Conservation (phyloP, 2,329 filamentous ascomycete genomes). For the Colletotrichum tanaceti region DNA sequence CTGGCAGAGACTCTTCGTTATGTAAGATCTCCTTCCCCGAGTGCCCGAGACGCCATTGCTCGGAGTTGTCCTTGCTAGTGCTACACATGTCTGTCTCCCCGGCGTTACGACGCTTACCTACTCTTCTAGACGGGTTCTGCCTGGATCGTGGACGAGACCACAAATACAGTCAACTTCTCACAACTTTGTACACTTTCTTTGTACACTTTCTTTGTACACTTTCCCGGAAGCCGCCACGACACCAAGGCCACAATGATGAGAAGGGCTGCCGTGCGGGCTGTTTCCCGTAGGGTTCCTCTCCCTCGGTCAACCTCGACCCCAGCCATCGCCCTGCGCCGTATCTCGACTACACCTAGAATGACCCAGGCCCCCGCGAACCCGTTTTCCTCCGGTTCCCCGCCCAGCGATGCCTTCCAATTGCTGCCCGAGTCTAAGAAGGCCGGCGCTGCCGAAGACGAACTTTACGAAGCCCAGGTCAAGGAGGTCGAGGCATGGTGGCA, state of each 20-base stretch:
- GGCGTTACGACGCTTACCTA: slow-evolving; percentile 16
- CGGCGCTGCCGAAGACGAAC: slow-evolving; percentile 82
- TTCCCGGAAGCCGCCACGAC: not conserved
- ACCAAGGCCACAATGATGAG: slow-evolving; percentile 48
- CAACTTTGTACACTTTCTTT: not conserved
- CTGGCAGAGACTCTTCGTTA: not conserved
- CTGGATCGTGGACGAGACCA: not conserved
- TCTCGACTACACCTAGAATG: slow-evolving; percentile 51
- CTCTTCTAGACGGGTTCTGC: not conserved
- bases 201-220: not conserved
- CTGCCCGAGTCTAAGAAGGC: slow-evolving; percentile 81
- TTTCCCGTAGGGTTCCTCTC: slow-evolving; percentile 47
- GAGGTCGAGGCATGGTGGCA: slow-evolving; percentile 94
- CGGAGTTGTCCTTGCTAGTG: slow-evolving; percentile 19
- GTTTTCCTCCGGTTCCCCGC: slow-evolving; percentile 43
- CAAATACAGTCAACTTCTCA: too few species aligned
- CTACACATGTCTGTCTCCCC: not conserved
- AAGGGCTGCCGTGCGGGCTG: slow-evolving; percentile 47
- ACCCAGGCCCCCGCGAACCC: slow-evolving; percentile 39
- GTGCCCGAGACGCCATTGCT: slow-evolving; percentile 14
- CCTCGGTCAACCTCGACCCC: slow-evolving; percentile 38
- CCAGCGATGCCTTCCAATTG: slow-evolving; percentile 87
- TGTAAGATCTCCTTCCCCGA: slow-evolving; percentile 21
- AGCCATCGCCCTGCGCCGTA: slow-evolving; percentile 45
- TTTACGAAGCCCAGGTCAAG: slow-evolving; percentile 85